A percentile compares a stretch with the other conserved stretches of the same genome.
phyloP scores from a whole-genome alignment of 345 rosid genomes.

The Euphorbia tirucalli region DNA sequence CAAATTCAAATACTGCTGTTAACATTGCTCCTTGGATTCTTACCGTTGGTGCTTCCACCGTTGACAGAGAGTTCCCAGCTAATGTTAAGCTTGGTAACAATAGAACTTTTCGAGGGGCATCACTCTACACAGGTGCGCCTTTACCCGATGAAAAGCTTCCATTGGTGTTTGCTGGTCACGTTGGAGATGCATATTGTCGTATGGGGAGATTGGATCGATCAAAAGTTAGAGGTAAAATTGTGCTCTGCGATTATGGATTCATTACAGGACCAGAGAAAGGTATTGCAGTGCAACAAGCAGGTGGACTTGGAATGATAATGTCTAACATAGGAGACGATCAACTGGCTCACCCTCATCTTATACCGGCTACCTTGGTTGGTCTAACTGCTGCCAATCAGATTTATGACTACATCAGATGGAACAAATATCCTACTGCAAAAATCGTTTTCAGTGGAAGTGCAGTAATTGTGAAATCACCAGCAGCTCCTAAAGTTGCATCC shows the following conservation, averaged over 20 bases:
- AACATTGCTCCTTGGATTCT: constrained; percentile 93
- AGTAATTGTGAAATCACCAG: too few relatives aligned
- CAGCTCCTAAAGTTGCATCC: too few relatives aligned
- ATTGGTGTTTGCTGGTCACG: constrained; percentile 57
- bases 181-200: constrained; percentile 45
- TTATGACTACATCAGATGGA: constrained; percentile 18
- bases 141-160: constrained; percentile 41
- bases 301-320: too few relatives aligned
- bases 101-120: constrained; percentile 50
- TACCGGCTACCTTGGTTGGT: constrained; percentile 32
- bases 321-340: too few relatives aligned
- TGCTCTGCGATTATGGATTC: constrained; percentile 26
- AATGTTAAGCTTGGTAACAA: constrained; percentile 70
- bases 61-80: constrained; percentile 80
- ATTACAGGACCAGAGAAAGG: constrained; percentile 23
- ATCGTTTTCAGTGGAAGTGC: constrained; percentile 30
- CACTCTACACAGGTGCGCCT: constrained; percentile 57
- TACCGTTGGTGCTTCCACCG: constrained; percentile 82
- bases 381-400: constrained; percentile 17
- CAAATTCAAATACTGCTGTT: constrained; percentile 60
- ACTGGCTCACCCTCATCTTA: too few relatives aligned
- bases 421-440: constrained; percentile 23
- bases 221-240: constrained; percentile 28
- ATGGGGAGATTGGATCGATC: constrained; percentile 13
- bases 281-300: too few relatives aligned